Evolutionary conservation across 2,329 filamentous ascomycete genomes (phyloP), one percentile per base, ranked within the genome.

Genomic region (Seiridium unicorne): DNA sequence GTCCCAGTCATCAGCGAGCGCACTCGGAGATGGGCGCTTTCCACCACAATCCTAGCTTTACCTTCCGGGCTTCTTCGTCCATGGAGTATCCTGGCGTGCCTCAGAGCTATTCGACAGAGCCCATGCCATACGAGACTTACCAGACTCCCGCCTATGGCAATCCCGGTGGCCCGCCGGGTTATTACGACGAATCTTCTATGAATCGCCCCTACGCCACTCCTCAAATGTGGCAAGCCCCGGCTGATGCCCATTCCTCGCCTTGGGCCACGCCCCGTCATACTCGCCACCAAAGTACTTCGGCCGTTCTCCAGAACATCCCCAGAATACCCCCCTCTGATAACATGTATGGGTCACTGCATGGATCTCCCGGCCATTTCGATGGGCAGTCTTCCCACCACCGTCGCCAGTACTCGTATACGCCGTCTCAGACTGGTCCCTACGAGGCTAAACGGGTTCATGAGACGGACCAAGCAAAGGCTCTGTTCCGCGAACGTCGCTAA

Each of bases 221-320:
- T 18, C 60, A 59, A 18, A 38, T 57, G 18, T 62, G 60, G 60
- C 8, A 31, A 10, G 9, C 60, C 9, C 53, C 51, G 13, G 38
- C 47, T 9, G 47, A 38, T 35, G 8, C 32, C 10, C 34, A 42
- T 18, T 44, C 46, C 18, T 62, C 18, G 44, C 58, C 51, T 46
- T 62, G 57, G 35, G 35, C 40, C 35, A 44, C 46, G 47, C 48
- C 61, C 2, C 64, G 66, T 46, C 71, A 74, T 58, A 58, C 55
- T 4, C 72, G 72, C 26, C 71, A 73, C 44, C 71, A 72, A 61
- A 74, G 71, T 57, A 71, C 67, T 10, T 70, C 72, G 3, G 62
- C 61, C 36, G 58, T 58, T 8, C 55, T 59, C 7, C 62, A 62
- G 61, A 55, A 57, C 51, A 60, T 57, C 53, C 61, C 57, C 1